Percentiles rank a stretch among this genome's conserved stretches.
These are phyloP conservation scores for Lactarius tabidus DNA, from an alignment of 768 basidiomycete species.

Conservation along the genomic window DNA sequence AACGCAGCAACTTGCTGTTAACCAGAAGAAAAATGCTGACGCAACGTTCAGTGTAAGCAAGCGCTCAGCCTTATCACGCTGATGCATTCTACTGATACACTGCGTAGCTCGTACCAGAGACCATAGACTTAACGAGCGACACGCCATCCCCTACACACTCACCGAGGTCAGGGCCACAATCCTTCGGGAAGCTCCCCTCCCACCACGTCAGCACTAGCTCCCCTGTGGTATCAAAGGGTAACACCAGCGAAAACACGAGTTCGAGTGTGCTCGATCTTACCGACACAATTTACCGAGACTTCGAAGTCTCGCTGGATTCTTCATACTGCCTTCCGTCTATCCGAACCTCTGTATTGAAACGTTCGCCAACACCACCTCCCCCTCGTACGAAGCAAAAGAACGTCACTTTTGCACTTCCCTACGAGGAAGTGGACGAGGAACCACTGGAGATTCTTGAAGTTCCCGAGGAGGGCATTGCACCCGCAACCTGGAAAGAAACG, in stretches of 20 bases:
- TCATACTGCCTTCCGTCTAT: constrained; percentile 16
- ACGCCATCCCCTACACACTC: constrained; percentile 7
- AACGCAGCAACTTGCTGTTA: neutral
- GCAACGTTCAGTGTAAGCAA: neutral
- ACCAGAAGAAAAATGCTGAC: neutral
- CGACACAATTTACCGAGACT: constrained; percentile 17
- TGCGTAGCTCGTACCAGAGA: constrained; percentile 1
- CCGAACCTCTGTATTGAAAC: neutral
- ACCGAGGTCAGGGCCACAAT: neutral
- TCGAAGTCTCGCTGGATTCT: constrained; percentile 18
- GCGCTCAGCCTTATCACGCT: too few species aligned
- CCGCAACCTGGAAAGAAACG: neutral
- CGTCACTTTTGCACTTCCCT: constrained; percentile 20
- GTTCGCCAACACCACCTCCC: constrained; percentile 14
- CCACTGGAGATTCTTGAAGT: neutral
- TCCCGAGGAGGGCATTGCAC: neutral
- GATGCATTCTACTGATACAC: neutral
- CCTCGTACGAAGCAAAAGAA: constrained; percentile 13
- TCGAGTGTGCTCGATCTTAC: constrained; percentile 6
- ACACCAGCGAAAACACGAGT: constrained; percentile 1
- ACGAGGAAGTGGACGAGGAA: neutral
- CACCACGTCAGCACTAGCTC: neutral
- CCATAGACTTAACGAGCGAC: constrained; percentile 15
- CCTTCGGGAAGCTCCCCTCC: neutral
- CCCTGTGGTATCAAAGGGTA: neutral